A percentile compares a stretch with the other conserved stretches of the same genome.
phyloP scores from a whole-genome alignment of 768 basidiomycete species.

The Hydnomerulius pinastri region DNA sequence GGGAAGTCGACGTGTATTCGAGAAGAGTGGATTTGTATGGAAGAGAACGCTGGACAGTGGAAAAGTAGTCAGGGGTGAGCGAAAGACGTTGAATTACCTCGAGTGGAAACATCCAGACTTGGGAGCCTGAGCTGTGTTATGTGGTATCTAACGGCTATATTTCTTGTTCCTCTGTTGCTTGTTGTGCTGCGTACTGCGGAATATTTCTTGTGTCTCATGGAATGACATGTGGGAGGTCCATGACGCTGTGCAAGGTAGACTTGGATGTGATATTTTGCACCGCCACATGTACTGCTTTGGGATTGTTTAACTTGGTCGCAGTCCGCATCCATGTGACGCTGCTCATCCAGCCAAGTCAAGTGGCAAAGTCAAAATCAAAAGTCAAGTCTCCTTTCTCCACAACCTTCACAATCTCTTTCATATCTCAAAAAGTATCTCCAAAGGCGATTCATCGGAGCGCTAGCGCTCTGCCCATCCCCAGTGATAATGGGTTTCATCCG shows the following conservation, averaged over 20 bases:
- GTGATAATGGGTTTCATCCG: slow-evolving; percentile 62
- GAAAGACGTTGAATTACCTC: slow-evolving; percentile 37
- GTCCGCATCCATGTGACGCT: slow-evolving; percentile 15
- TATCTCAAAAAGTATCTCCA: neutral
- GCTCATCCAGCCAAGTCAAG: neutral
- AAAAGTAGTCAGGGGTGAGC: slow-evolving; percentile 39
- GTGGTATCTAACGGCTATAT: too few species aligned
- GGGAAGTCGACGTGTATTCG: slow-evolving; percentile 64
- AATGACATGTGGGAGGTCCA: too few species aligned
- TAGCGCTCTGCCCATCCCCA: slow-evolving; percentile 1
- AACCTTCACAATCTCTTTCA: neutral
- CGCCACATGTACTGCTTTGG: neutral
- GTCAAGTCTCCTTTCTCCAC: neutral
- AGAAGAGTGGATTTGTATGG: slow-evolving; percentile 61
- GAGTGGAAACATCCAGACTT: slow-evolving; percentile 26
- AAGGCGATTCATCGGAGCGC: neutral
- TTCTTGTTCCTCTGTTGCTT: too few species aligned
- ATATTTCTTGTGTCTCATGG: too few species aligned
- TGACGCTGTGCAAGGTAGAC: neutral
- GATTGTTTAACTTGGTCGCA: neutral
- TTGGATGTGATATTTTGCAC: neutral
- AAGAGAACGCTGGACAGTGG: slow-evolving; percentile 41
- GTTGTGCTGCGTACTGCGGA: too few species aligned
- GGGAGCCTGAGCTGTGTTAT: too few species aligned
- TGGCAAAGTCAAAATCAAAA: neutral